A percentile compares a stretch with the other conserved stretches of the same genome.
phyloP scores from a whole-genome alignment of 768 basidiomycete genomes.

The Fibroporia radiculosa region DNA sequence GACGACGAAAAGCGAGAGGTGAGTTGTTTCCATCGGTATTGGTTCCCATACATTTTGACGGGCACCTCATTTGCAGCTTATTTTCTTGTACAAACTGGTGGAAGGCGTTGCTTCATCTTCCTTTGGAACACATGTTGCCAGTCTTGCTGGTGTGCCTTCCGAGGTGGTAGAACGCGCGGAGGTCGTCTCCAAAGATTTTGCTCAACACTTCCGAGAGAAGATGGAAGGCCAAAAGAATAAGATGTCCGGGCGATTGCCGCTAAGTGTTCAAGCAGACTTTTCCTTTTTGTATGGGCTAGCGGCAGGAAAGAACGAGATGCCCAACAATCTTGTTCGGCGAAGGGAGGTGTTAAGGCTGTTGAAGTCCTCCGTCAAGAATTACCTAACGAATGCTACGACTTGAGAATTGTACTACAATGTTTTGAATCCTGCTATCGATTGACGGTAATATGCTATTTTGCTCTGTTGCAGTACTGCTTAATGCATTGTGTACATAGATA shows the following conservation, averaged over 20 bases:
- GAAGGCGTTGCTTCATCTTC: slow-evolving; percentile 82
- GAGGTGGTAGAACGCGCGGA: slow-evolving; percentile 87
- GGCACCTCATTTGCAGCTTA: slow-evolving; percentile 46
- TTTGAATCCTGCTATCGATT: background rate
- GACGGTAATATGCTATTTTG: background rate
- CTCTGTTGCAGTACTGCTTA: background rate
- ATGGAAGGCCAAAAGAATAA: slow-evolving; percentile 54
- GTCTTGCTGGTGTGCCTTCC: slow-evolving; percentile 84
- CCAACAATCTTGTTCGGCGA: slow-evolving; percentile 44
- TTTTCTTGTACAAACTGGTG: slow-evolving; percentile 93
- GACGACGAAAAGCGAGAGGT: slow-evolving; percentile 90
- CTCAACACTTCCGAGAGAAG: slow-evolving; percentile 78
- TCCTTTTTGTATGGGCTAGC: slow-evolving; percentile 65
- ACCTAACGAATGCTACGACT: slow-evolving; percentile 5
- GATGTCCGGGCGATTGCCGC: slow-evolving; percentile 55
- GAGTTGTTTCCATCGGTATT: slow-evolving; percentile 12
- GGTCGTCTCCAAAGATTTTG: slow-evolving; percentile 78
- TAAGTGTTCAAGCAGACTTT: slow-evolving; percentile 87
- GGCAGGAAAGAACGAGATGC: slow-evolving; percentile 42
- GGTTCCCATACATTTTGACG: background rate
- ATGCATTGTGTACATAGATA: slow-evolving; percentile 1
- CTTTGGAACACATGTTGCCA: slow-evolving; percentile 92
- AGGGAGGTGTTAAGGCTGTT: slow-evolving; percentile 47
- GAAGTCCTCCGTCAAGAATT: slow-evolving; percentile 34
- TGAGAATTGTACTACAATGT: background rate